A percentile compares a stretch with the other conserved stretches of the same genome.
Conservation (phyloP, 2,329 filamentous ascomycete species). For the Fusarium bactridioides region DNA sequence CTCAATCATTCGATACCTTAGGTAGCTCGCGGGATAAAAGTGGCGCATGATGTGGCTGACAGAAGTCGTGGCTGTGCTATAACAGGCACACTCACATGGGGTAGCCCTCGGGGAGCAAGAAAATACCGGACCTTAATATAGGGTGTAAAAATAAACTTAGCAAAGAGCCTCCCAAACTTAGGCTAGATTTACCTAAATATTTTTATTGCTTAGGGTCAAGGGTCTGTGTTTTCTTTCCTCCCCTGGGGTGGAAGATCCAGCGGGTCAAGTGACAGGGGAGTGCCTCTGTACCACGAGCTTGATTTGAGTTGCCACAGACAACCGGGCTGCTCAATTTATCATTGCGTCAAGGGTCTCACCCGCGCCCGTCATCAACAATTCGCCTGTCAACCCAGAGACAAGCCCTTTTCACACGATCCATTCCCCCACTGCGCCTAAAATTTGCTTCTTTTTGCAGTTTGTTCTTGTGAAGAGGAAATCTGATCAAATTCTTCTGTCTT, state of each 20-base stretch:
- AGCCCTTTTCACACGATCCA: constrained; percentile 27
- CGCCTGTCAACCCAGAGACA: constrained; percentile 28
- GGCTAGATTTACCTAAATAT: no score
- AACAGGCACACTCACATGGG: background rate
- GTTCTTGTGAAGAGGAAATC: background rate
- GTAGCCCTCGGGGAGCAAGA: no score
- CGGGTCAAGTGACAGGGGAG: constrained; percentile 37
- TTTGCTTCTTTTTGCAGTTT: constrained; percentile 5
- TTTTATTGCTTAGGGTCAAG: no score
- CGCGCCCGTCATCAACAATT: constrained; percentile 37
- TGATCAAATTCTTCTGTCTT: background rate
- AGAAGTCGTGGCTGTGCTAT: constrained; percentile 11
- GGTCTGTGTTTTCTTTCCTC: no score
- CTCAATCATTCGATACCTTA: constrained; percentile 36
- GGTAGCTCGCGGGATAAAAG: constrained; percentile 16
- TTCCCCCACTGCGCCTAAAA: constrained; percentile 28
- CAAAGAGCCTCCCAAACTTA: no score
- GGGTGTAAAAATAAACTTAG: no score
- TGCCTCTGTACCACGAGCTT: background rate
- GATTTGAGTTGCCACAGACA: constrained; percentile 52
- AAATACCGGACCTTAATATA: no score
- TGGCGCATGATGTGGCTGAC: constrained; percentile 18
- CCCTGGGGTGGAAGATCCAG: background rate
- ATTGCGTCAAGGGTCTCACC: constrained; percentile 46
- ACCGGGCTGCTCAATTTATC: constrained; percentile 41